Conservation (phyloP, 345 rosid genomes). For the Pelargonium nanum region DNA sequence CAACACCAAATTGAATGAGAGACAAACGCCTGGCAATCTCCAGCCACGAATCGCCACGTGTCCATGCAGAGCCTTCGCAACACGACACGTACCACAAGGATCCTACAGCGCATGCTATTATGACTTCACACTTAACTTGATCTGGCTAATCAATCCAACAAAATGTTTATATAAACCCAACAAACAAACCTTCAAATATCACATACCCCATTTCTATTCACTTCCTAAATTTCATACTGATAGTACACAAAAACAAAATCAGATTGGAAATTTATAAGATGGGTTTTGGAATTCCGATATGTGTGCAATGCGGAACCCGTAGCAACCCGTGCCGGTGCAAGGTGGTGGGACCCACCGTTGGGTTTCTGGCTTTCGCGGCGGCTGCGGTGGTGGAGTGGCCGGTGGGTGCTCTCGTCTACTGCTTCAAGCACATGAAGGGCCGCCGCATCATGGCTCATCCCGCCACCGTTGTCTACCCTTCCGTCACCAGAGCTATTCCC, state of each 20-base stretch:
- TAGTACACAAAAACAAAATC: too few relatives aligned
- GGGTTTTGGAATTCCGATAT: constrained; percentile 36
- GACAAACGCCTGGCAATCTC: background rate
- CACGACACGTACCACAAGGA: background rate
- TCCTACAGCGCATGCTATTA: background rate
- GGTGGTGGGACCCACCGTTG: constrained; percentile 76
- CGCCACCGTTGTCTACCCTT: constrained; percentile 61
- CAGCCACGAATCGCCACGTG: background rate
- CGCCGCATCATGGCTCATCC: constrained; percentile 84
- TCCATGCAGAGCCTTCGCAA: background rate
- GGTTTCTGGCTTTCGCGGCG: constrained; percentile 61
- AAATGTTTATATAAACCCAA: background rate
- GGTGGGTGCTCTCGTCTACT: constrained; percentile 65
- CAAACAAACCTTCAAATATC: background rate
- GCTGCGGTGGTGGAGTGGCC: constrained; percentile 84
- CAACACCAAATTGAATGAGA: background rate
- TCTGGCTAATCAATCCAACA: too few relatives aligned
- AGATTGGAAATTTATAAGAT: too few relatives aligned
- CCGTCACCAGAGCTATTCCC: constrained; percentile 49
- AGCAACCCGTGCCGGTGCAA: constrained; percentile 83
- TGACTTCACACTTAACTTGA: too few relatives aligned
- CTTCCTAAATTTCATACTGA: too few relatives aligned
- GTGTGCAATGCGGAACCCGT: constrained; percentile 56
- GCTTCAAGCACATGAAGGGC: constrained; percentile 58
- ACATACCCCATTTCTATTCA: too few relatives aligned